These are phyloP conservation scores for Tetraselmis chui DNA, from an alignment of 139 green algal genomes.

Conservation along the genomic window DNA sequence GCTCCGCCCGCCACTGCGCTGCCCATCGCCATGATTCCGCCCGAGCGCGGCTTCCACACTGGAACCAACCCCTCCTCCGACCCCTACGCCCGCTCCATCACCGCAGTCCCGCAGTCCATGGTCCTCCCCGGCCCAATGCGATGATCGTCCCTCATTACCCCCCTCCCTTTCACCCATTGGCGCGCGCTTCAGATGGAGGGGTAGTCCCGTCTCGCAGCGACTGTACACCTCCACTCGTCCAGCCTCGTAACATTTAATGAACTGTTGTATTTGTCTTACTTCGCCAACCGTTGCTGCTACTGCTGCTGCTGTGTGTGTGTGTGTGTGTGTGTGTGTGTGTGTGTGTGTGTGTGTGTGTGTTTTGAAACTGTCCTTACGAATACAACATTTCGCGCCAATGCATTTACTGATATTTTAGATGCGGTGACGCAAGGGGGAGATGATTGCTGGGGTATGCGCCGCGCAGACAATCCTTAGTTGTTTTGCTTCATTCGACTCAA, in stretches of 20 bases:
- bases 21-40: background rate
- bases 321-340: background rate
- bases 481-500: no score
- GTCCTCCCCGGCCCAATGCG: background rate
- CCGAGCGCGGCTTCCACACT: background rate
- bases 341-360: slow-evolving; percentile 4
- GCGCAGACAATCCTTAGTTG: no score
- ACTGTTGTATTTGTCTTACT: no score
- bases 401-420: background rate
- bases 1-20: background rate
- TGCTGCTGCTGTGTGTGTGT: background rate
- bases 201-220: no score
- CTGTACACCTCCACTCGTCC: no score
- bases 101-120: background rate
- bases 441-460: background rate
- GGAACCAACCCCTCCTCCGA: background rate
- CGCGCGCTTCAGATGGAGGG: no score
- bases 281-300: no score
- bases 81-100: background rate
- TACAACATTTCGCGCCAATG: background rate
- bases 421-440: background rate
- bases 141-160: background rate
- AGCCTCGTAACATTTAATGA: no score
- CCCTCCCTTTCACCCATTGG: no score
- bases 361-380: background rate